Evolutionary conservation across 257 asterid genomes (phyloP), one percentile per base, ranked within the genome.

Genomic region (Datura wrightii): DNA sequence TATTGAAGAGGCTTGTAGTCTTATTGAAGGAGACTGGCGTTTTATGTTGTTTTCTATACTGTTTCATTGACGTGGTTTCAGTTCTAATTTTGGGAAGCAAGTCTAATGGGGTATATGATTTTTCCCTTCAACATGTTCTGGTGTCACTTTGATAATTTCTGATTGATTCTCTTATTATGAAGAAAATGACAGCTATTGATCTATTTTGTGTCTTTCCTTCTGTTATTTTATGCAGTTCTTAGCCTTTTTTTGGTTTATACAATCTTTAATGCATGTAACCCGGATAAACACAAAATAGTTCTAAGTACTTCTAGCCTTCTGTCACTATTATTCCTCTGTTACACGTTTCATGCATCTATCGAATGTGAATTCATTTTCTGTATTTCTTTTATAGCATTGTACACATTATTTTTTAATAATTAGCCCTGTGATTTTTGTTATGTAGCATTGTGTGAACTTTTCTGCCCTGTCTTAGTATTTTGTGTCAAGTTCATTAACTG

Each of bases 211-310:
- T 10, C 55, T 44, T 72, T 72, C 5, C 41, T 72, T n/a, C 56
- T 72, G 56, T 72, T 72, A 72, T 19, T 72, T 5, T 10, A 10
- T 42, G 80, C 80, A 71, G 56, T 71, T 44, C 55, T 71, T 71
- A 44, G 39, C 56, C 48, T 66, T 44, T 42, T 42, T 71, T 44
- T 44, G 37, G 80, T 5, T 71, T 18, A 24, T 19, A 44, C 56
- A 46, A 19, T 10, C 56, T 44, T 31, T 42, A n/a, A n/a, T 71
- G 39, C 55, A 46, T 44, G 39, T 44, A 48, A n/a, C 80, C 39
- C 10, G 0, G 18, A 11, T 24, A 41, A 74, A 48, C 13, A 10
- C 80, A 72, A 24, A 46, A 72, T 46, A 46, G 36, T 19, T 72
- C 39, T 3, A 46, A 10, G 19, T 46, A 74, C 13, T 74, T 48